These are phyloP conservation scores for Solanum chacoense DNA, from an alignment of 305 asterid genomes.

Conservation along the genomic window DNA sequence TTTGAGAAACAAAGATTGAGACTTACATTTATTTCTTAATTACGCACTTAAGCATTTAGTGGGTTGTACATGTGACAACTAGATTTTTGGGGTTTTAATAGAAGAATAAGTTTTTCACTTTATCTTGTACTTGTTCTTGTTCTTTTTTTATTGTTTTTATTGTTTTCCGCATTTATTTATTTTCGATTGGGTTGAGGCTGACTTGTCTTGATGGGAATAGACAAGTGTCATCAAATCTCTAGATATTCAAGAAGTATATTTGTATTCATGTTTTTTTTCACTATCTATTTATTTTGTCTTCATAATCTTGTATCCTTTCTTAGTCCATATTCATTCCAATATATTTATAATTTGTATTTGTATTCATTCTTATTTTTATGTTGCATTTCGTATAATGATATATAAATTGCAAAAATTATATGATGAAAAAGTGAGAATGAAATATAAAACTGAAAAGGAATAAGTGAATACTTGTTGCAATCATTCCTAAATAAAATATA, in stretches of 20 bases:
- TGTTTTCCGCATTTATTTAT: background rate
- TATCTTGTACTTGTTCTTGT: background rate
- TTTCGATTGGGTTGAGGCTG: background rate
- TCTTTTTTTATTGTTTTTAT: too few relatives aligned
- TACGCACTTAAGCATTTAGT: background rate
- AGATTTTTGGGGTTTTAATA: background rate
- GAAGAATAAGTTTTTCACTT: background rate
- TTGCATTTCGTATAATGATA: background rate
- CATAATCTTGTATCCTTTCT: background rate
- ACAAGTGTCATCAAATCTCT: background rate
- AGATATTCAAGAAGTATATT: background rate
- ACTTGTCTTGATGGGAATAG: background rate
- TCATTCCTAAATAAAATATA: background rate
- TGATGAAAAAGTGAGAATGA: background rate
- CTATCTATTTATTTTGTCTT: background rate
- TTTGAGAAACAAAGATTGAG: background rate
- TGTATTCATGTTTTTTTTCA: background rate
- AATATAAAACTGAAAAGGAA: background rate
- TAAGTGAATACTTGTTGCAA: background rate
- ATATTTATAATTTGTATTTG: background rate
- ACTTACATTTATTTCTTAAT: background rate
- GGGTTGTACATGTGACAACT: background rate
- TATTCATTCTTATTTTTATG: too few relatives aligned
- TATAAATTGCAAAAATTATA: too few relatives aligned
- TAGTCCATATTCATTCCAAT: background rate